Evolutionary conservation across 176 grass and related monocot species (phyloP), one percentile per base, ranked within the genome.

Genomic region (Carex littledalei): DNA sequence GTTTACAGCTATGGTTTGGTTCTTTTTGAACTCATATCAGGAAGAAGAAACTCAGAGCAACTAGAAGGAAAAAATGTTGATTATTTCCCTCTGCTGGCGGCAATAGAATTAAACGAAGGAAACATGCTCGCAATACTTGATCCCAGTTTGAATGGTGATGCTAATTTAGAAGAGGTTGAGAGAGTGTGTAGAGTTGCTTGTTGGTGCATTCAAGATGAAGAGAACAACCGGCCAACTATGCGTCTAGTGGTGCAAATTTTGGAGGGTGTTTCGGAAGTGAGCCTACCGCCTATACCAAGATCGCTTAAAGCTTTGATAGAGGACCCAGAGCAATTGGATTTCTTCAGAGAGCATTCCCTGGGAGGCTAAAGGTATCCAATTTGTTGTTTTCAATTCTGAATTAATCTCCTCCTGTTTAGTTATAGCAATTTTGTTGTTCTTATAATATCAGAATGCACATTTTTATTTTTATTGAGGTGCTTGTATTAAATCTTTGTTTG

Each of bases 131-230:
- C 43, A 32, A 56, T 78, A 56, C 31, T 78, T 6, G 74, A 78
- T 78, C 10, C 11, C 11, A 0, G 47, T 53, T 56, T 78, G 24
- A 45, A 78, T 24, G 47, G 24, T 56, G 47, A 78, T 24, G 43
- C n/a, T 14, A 52, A 78, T 29, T 24, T n/a, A n/a, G n/a, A n/a
- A n/a, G n/a, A n/a, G n/a, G 47, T 78, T 20, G 52, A 78, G 26
- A 78, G 74, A 53, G 47, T 53, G 6, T 78, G 74, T 26, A 78
- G 18, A 78, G 26, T 57, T 15, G 74, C 77, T 15, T 80, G 52
- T 37, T 80, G 77, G 77, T 80, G 77, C 50, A 58, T 80, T 61
- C 77, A 60, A 18, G 54, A 80, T 18, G 29, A 34, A 58, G 77
- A 80, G 18, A 18, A 34, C 5, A 29, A 61, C 24, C 22, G 77